A percentile compares a stretch with the other conserved stretches of the same genome.
phyloP scores from a whole-genome alignment of 176 grass and related monocot genomes.

The Tillandsia leiboldiana region DNA sequence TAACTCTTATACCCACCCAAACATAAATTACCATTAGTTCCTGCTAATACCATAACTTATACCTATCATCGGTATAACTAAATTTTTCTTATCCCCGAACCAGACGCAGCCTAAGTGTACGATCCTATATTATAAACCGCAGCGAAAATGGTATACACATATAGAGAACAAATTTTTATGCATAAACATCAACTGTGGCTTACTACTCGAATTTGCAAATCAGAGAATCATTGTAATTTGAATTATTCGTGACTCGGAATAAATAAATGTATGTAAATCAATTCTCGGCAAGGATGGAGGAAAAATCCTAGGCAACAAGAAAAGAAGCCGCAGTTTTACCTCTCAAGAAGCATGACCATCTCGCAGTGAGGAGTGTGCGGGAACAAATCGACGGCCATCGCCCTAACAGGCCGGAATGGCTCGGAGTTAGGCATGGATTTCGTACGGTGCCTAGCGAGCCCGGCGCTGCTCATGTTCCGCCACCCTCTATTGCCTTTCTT shows the following conservation, averaged over 20 bases:
- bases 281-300: not conserved
- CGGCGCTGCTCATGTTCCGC: conserved; percentile 64
- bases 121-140: no score
- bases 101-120: no score
- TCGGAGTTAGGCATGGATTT: conserved; percentile 91
- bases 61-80: no score
- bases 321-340: conserved; percentile 28
- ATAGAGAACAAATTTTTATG: no score
- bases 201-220: not conserved
- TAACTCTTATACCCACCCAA: no score
- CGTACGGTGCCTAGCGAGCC: conserved; percentile 57
- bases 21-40: no score
- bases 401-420: conserved; percentile 68
- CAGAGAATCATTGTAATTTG: not conserved
- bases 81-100: no score
- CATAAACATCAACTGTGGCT: no score
- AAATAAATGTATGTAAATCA: not conserved
- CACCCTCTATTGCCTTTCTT: conserved; percentile 68
- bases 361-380: conserved; percentile 85
- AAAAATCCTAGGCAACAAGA: not conserved
- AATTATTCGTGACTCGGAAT: not conserved
- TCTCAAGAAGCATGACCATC: conserved; percentile 92
- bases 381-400: conserved; percentile 90
- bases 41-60: no score
- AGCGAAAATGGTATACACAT: no score